A percentile compares a stretch with the other conserved stretches of the same genome.
Evolutionary conservation across 2,329 filamentous ascomycete genomes (phyloP).

Genomic region (Cladosporium colombiae): DNA sequence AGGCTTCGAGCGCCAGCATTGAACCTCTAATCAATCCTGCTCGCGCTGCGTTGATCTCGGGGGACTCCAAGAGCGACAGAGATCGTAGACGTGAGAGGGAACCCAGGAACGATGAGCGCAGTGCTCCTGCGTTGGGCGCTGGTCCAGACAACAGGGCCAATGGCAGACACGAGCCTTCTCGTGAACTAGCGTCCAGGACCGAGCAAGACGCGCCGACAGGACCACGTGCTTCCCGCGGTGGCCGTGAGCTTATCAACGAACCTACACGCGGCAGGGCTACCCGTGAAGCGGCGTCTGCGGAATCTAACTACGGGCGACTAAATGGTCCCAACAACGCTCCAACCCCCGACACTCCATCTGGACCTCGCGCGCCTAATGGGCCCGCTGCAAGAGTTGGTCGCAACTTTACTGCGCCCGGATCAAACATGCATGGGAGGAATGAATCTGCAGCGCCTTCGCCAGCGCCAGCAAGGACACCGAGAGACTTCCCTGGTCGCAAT

Average conservation of each 20-base stretch:
- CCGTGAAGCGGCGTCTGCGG: constrained; percentile 43
- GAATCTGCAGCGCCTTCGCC: constrained; percentile 30
- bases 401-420: constrained; percentile 39
- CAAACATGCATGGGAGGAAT: constrained; percentile 25
- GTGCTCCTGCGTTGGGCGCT: constrained; percentile 32
- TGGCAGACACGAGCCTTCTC: constrained; percentile 23
- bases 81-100: constrained; percentile 27
- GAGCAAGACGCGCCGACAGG: constrained; percentile 51
- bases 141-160: constrained; percentile 40
- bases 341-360: constrained; percentile 45
- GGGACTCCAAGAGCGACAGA: constrained; percentile 30
- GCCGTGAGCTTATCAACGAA: constrained; percentile 44
- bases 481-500: constrained; percentile 5
- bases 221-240: constrained; percentile 49
- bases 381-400: constrained; percentile 42
- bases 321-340: constrained; percentile 38
- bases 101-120: constrained; percentile 28
- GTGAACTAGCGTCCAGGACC: constrained; percentile 26
- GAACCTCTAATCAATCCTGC: constrained; percentile 42
- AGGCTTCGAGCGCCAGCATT: not conserved
- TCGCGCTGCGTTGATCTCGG: constrained; percentile 45
- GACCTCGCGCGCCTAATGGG: constrained; percentile 51
- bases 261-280: constrained; percentile 37
- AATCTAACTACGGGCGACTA: constrained; percentile 52
- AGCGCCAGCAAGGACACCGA: constrained; percentile 22